Evolutionary conservation across 257 asterid genomes (phyloP).

Genomic region (Solanum appendiculatum): DNA sequence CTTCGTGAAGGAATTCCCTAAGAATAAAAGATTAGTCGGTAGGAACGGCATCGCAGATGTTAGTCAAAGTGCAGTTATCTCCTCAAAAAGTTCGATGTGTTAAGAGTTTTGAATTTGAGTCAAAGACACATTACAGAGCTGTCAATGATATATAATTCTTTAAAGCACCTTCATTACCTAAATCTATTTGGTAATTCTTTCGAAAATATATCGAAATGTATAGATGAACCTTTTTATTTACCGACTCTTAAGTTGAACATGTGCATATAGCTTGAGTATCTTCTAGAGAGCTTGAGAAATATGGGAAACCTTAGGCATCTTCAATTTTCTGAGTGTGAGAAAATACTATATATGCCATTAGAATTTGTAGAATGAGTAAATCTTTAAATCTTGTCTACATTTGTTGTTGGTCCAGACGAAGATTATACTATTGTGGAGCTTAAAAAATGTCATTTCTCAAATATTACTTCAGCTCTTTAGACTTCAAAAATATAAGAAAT

Average conservation of each 20-base stretch:
- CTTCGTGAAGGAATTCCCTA: not conserved
- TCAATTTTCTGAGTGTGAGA: not conserved
- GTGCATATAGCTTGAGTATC: not conserved
- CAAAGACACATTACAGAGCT: conserved; percentile 19
- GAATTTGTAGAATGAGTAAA: not conserved
- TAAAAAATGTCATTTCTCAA: not conserved
- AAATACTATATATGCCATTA: not conserved
- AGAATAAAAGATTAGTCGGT: conserved; percentile 23
- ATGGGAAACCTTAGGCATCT: not conserved
- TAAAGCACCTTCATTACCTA: conserved; percentile 38
- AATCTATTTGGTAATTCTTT: conserved; percentile 29
- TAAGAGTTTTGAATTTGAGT: conserved; percentile 36
- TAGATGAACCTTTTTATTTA: not conserved
- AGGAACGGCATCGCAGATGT: not conserved
- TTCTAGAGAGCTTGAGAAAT: not conserved
- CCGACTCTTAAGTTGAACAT: not conserved
- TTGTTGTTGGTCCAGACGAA: not conserved
- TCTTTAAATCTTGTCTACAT: not conserved
- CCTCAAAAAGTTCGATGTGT: conserved; percentile 12
- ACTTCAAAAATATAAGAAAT: too few relatives aligned
- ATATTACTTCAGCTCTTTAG: not conserved
- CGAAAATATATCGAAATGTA: conserved; percentile 14
- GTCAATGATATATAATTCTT: conserved; percentile 8
- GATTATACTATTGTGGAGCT: not conserved
- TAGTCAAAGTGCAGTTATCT: conserved; percentile 9